Base-by-base conservation (phyloP, 768 basidiomycete genomes). In the Fomitopsis serialis region DNA sequence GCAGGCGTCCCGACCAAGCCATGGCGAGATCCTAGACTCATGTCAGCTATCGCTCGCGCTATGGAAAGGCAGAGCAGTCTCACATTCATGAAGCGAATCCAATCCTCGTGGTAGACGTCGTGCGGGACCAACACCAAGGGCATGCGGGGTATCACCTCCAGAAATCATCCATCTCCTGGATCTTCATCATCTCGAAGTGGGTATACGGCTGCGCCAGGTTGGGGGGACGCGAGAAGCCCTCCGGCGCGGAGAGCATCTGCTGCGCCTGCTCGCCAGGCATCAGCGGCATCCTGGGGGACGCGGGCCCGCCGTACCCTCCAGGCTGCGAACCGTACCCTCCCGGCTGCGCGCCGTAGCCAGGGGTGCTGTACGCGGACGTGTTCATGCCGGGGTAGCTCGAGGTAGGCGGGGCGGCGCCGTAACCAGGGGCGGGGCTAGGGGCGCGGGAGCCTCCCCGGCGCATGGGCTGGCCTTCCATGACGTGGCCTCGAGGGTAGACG, bases 81-180 rank as follows among this genome's bases (percentile, higher is more conserved):
- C 62, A 88, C 89, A 71, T 82, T 80, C 76, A 87, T 86, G 61
- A 89, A 79, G 48, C 90, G 75, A 56, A 77, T 80, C 90, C 90
- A 93, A 61, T 93, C 90, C 51, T 85, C 82, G 55, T 79, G 76
- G 56, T 81, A 81, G 10, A 91, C 82, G 61, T 93, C 90, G 62
- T 92, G 90, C 19, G 87, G 76, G 34, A 80, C 74, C 22, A 92
- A 78, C 11, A 86, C 80, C 6, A 75, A 57, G 7, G 90, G 90
- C 82, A 92, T 85, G 60, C 81, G 78, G 12, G 89, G 87, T 37
- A 83, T 73, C 15, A 74, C 74, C 40, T 84, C 79, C 43, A 81
- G 75, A 91, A 79, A 23, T 82, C 81, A 34, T 91, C 85, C 87
- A 92, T 85, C 37, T 89, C 82, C 61, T 84, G 78, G 46, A 92